Base-by-base conservation (phyloP, 176 grass and related monocot genomes). In the Rhynchospora pubera region DNA sequence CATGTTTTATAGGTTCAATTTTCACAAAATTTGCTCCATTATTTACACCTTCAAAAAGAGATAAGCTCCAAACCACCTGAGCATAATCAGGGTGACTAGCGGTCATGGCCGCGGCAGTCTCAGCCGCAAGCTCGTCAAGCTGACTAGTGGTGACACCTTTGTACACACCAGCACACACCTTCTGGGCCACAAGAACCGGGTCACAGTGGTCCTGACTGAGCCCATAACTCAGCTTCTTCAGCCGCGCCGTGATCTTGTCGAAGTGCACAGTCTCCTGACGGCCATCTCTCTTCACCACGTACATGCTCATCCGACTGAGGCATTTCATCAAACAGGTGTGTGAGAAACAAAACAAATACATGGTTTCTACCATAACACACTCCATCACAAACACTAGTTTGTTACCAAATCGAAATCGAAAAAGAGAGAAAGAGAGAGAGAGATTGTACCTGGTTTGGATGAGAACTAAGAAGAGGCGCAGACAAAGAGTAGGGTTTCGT, bases 171-270 rank as follows among this genome's bases (percentile, higher is more conserved):
- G 76, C 92, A 18, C 95, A 98, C 6, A 98, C 92, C 85, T 98
- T 98, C 87, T 98, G 95, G 46, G 95, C 87, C 59, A 98, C 95
- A 1, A 94, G 89, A 8, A 98, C 92, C 0, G 92, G 90, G 67
- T 98, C 95, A 83, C 92, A 98, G 87, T 98, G 95, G 51, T 98
- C 95, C 92, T 98, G 95, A 85, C 89, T 98, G 67, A 98, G 90
- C n/a, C 92, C 92, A 55, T 98, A 98, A 62, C 90, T 93, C 52
- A 98, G 89, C 87, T 98, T 98, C 92, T 98, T 98, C 47, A 98
- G 89, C 18, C 95, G 84, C 47, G 95, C 92, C 21, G 95, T 98
- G 85, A 98, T 94, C 89, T 98, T 98, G 89, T 94, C 95, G 82
- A 98, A 98, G 90, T 93, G 95, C 57, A 98, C 95, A 30, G 87